phyloP scores from a whole-genome alignment of 495 filamentous ascomycete genomes.

The Penicillium flavigenum region DNA sequence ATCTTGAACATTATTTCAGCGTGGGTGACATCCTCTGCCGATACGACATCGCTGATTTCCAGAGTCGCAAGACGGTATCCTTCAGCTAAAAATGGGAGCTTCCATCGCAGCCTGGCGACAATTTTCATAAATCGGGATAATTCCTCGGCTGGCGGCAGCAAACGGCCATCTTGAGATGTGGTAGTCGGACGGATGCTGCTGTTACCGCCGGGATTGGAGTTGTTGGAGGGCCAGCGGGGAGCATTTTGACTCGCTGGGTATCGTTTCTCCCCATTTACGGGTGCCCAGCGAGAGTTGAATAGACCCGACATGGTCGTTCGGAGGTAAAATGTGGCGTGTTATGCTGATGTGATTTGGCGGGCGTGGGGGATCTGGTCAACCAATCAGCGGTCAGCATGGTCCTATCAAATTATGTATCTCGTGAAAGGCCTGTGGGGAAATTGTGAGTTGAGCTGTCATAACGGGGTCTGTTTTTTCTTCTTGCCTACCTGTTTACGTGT shows the following conservation, averaged over 20 bases:
- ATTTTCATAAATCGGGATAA: slow-evolving; percentile 57
- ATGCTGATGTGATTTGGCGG: not conserved
- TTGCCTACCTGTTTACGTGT: not conserved
- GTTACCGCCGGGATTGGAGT: not conserved
- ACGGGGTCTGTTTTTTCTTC: no score
- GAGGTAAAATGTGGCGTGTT: not conserved
- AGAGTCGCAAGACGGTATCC: slow-evolving; percentile 51
- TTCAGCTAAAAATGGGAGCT: slow-evolving; percentile 54
- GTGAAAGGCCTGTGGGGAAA: not conserved
- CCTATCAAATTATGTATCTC: not conserved
- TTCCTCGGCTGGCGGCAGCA: slow-evolving; percentile 41
- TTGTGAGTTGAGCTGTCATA: not conserved
- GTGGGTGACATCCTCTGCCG: slow-evolving; percentile 31
- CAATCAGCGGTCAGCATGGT: slow-evolving; percentile 3
- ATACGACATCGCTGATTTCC: slow-evolving; percentile 8
- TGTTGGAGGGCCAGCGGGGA: not conserved
- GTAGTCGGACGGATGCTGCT: slow-evolving; percentile 19
- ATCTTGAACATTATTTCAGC: slow-evolving; percentile 67
- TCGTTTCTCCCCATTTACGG: slow-evolving; percentile 12
- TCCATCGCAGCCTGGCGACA: slow-evolving; percentile 58
- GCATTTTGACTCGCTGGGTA: not conserved
- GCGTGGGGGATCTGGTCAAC: not conserved
- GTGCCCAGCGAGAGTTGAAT: slow-evolving; percentile 35
- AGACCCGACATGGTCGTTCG: slow-evolving; percentile 27
- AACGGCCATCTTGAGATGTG: slow-evolving; percentile 11